These are phyloP conservation scores for Sporothrix dimorphospora DNA, from an alignment of 2,329 filamentous ascomycete species.

Conservation along the genomic window DNA sequence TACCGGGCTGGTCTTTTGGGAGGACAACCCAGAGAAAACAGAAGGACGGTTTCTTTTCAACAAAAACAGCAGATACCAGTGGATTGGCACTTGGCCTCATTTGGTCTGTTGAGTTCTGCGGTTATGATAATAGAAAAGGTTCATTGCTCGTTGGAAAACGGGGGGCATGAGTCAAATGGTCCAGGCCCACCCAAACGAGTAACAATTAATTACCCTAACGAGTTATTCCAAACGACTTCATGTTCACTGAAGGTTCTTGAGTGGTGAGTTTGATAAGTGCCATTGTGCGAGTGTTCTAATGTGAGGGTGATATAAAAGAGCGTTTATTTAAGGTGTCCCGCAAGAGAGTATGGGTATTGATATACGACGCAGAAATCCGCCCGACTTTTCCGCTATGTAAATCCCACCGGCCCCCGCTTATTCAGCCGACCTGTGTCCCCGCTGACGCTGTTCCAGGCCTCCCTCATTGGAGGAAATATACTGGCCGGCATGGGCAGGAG, in stretches of 20 bases:
- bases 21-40: not conserved
- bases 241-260: not conserved
- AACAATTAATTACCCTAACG: not conserved
- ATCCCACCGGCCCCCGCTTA: slow-evolving; percentile 1
- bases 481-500: not conserved
- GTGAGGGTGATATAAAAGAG: not conserved
- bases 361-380: not conserved
- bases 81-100: not conserved
- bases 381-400: not conserved
- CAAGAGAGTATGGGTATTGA: not conserved
- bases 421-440: slow-evolving; percentile 2
- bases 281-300: not conserved
- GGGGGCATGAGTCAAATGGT: not conserved
- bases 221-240: not conserved
- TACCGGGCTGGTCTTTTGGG: slow-evolving; percentile 18
- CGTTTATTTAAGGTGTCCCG: not conserved
- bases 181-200: not conserved
- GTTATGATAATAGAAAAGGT: slow-evolving; percentile 4
- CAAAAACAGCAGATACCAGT: not conserved
- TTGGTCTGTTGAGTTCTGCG: not conserved
- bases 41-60: not conserved
- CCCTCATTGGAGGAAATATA: slow-evolving; percentile 21
- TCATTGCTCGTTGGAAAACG: not conserved
- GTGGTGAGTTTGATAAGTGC: not conserved
- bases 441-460: not conserved